Conservation (phyloP, 306 rosid genomes). For the Glycine latifolia region DNA sequence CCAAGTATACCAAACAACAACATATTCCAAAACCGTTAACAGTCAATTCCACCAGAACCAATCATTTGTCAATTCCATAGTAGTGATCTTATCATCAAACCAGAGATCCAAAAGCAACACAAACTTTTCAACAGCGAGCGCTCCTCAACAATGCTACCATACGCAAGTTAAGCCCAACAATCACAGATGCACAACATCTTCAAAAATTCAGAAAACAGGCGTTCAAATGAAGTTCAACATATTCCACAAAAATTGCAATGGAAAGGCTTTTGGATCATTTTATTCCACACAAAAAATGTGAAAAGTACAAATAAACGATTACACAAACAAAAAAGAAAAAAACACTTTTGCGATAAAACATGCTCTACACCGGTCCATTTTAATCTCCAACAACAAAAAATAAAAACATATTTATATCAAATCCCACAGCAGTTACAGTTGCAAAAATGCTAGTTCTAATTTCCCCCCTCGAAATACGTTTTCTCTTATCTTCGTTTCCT, state of each 20-base stretch:
- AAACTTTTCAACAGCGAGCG: background rate
- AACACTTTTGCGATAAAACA: conserved; percentile 13
- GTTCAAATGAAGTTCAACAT: conserved; percentile 5
- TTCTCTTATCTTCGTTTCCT: conserved; percentile 8
- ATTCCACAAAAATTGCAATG: background rate
- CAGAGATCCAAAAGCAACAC: conserved; percentile 28
- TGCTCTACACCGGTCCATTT: background rate
- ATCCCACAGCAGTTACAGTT: conserved; percentile 39
- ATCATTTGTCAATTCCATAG: background rate
- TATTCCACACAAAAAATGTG: background rate
- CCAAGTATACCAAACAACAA: conserved; percentile 21
- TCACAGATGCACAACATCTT: conserved; percentile 7
- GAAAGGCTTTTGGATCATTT: conserved; percentile 10
- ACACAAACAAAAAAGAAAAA: background rate
- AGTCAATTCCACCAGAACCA: conserved; percentile 35
- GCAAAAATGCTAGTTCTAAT: conserved; percentile 27
- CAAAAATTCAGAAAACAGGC: background rate
- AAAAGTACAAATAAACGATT: background rate
- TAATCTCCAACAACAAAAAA: background rate
- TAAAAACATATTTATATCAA: background rate
- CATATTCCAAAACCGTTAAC: conserved; percentile 1
- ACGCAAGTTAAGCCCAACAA: background rate
- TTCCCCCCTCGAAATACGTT: background rate
- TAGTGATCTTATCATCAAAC: conserved; percentile 23
- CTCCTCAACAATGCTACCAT: conserved; percentile 7